phyloP scores from a whole-genome alignment of 257 asterid species.

The Solanum commersonii region DNA sequence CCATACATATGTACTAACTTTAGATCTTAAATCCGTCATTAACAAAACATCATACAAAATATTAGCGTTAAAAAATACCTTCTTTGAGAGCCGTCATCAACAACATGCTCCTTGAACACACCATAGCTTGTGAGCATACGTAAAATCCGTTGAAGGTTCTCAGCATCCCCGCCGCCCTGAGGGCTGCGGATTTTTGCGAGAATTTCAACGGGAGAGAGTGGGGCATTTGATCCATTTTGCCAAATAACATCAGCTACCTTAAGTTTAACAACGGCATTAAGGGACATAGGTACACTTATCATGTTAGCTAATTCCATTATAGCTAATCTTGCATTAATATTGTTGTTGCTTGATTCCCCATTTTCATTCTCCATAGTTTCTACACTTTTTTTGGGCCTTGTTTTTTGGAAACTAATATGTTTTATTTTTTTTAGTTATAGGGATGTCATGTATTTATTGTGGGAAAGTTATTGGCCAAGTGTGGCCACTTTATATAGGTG shows the following conservation, averaged over 20 bases:
- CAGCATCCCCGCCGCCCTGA: conserved; percentile 4
- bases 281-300: conserved; percentile 22
- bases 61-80: not conserved
- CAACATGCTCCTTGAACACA: conserved; percentile 13
- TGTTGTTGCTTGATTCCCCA: not conserved
- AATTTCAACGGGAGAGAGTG: conserved; percentile 15
- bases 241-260: conserved; percentile 19
- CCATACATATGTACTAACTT: not conserved
- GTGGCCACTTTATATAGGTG: not conserved
- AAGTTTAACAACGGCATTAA: conserved; percentile 15
- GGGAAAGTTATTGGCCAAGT: not conserved
- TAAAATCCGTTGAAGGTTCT: conserved; percentile 13
- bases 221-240: conserved; percentile 13
- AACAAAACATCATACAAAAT: not conserved
- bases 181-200: not conserved
- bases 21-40: not conserved
- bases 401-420: not conserved
- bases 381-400: not conserved
- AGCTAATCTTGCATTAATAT: not conserved
- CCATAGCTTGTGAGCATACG: conserved; percentile 19
- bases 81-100: not conserved
- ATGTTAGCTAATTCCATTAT: conserved; percentile 24
- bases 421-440: not conserved
- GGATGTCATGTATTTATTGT: not conserved
- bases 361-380: not conserved